Percentiles rank a stretch among this genome's conserved stretches.
Evolutionary conservation across 257 asterid species (phyloP).

Genomic region (Penstemon barbatus): DNA sequence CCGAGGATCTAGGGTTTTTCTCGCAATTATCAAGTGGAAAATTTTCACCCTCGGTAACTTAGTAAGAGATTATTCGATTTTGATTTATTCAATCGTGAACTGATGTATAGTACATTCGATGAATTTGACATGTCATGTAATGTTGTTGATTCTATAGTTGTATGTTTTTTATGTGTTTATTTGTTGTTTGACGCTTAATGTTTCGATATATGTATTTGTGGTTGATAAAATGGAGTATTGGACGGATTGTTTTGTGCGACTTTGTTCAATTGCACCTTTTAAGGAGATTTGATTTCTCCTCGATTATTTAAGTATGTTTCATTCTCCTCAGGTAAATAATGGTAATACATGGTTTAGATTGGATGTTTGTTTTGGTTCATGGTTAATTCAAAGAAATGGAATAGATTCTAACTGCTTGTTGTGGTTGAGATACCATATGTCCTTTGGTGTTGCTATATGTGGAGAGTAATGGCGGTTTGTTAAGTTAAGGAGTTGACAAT

Average conservation of each 20-base stretch:
- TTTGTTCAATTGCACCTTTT: neutral
- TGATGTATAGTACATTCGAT: neutral
- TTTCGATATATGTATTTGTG: slow-evolving; percentile 8
- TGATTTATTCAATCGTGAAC: neutral
- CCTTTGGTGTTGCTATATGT: neutral
- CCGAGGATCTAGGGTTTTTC: slow-evolving; percentile 25
- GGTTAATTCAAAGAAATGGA: neutral
- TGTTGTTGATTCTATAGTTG: neutral
- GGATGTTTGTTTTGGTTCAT: neutral
- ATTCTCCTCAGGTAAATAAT: neutral
- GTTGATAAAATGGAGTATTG: neutral
- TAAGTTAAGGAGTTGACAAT: neutral
- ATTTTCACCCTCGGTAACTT: neutral
- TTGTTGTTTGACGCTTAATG: slow-evolving; percentile 2
- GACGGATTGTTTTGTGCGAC: neutral
- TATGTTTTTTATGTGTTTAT: neutral
- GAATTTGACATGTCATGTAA: neutral
- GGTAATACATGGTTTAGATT: neutral
- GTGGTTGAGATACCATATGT: neutral
- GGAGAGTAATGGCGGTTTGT: neutral
- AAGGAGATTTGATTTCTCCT: neutral
- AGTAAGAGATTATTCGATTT: slow-evolving; percentile 18
- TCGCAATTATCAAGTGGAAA: slow-evolving; percentile 12
- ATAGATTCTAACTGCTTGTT: neutral
- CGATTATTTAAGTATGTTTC: neutral